Evolutionary conservation across 805 yeast genomes (phyloP).

Genomic region (Citeromyces matritensis): DNA sequence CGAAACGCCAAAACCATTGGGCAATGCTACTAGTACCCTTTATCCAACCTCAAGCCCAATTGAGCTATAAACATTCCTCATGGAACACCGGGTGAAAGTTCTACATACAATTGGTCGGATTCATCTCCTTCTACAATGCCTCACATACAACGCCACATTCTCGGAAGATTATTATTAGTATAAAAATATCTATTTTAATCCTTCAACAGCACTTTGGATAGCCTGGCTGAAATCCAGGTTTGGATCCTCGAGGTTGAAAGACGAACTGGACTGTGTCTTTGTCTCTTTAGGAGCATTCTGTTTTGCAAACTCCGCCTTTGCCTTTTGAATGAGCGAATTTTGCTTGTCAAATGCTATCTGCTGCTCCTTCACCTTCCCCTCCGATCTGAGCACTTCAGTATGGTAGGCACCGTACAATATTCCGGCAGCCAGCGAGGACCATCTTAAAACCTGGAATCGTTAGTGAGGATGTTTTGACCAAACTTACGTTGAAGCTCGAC

Average conservation of each 20-base stretch:
- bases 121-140: too few species aligned
- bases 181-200: neutral
- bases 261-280: conserved; percentile 18
- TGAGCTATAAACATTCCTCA: too few species aligned
- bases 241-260: conserved; percentile 72
- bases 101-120: too few species aligned
- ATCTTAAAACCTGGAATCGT: conserved; percentile 60
- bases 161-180: too few species aligned
- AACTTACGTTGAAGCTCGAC: too few species aligned
- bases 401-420: conserved; percentile 79
- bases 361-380: conserved; percentile 44
- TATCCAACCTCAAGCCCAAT: too few species aligned
- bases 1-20: too few species aligned
- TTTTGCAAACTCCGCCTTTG: conserved; percentile 78
- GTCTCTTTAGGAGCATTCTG: conserved; percentile 28
- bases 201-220: neutral
- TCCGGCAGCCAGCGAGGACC: conserved; percentile 84
- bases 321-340: conserved; percentile 69
- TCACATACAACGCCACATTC: too few species aligned
- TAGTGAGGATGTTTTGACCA: too few species aligned
- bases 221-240: conserved; percentile 52
- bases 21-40: too few species aligned
- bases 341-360: conserved; percentile 44
- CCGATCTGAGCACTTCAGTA: conserved; percentile 51
- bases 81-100: too few species aligned